These are phyloP conservation scores for Aspergillus japonicus DNA, from an alignment of 2,329 filamentous ascomycete species.

Conservation along the genomic window DNA sequence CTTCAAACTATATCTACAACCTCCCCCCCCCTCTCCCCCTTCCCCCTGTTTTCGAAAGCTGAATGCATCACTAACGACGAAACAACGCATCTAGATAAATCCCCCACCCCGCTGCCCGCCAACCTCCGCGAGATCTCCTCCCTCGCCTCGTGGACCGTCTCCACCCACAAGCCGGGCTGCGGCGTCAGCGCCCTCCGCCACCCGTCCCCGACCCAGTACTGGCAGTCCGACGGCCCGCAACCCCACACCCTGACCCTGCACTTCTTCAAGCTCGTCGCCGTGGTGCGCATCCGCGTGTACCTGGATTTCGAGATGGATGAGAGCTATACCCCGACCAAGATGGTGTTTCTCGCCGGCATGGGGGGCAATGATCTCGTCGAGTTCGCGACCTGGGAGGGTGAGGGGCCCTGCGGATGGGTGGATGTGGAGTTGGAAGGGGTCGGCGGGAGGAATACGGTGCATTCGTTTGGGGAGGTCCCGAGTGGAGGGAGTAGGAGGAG, in stretches of 20 bases:
- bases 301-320: constrained; percentile 93
- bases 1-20: not conserved
- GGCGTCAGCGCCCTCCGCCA: constrained; percentile 60
- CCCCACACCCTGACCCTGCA: constrained; percentile 64
- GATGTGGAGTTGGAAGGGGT: constrained; percentile 71
- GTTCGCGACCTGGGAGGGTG: constrained; percentile 76
- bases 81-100: constrained; percentile 27
- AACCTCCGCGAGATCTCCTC: constrained; percentile 63
- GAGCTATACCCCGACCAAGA: constrained; percentile 92
- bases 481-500: not conserved
- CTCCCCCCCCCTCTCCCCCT: not conserved
- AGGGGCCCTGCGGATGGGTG: constrained; percentile 83
- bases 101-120: constrained; percentile 38
- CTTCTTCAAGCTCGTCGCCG: constrained; percentile 56
- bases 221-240: constrained; percentile 67
- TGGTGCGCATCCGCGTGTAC: constrained; percentile 54
- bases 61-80: not conserved
- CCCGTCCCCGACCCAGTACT: constrained; percentile 58
- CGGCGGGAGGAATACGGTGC: constrained; percentile 46
- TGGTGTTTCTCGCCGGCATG: constrained; percentile 83
- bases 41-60: not conserved
- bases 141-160: constrained; percentile 66
- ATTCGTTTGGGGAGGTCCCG: constrained; percentile 23
- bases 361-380: constrained; percentile 88
- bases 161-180: constrained; percentile 62